These are phyloP conservation scores for Knufia fluminis DNA, from an alignment of 2,329 filamentous ascomycete species.

Conservation along the genomic window DNA sequence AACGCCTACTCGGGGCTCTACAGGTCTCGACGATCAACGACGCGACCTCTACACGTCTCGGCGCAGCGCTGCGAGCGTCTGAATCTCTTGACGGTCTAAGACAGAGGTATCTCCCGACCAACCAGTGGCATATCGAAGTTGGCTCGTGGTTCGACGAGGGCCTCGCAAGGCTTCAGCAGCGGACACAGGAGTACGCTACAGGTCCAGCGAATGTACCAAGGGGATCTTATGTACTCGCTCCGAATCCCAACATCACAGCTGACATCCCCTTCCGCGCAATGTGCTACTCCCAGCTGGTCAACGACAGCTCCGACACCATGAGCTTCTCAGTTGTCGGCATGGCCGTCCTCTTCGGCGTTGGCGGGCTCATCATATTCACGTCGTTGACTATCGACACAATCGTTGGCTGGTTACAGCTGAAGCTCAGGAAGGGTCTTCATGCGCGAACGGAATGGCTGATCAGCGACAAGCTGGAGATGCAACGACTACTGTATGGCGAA, in stretches of 20 bases:
- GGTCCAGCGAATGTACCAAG: slow-evolving; percentile 1
- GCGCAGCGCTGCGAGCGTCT: slow-evolving; percentile 2
- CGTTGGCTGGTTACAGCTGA: slow-evolving; percentile 13
- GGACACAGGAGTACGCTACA: slow-evolving; percentile 5
- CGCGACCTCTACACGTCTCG: neutral
- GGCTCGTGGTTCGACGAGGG: slow-evolving; percentile 11
- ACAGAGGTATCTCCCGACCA: slow-evolving; percentile 3
- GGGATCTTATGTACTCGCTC: slow-evolving; percentile 3
- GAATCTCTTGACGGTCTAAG: neutral
- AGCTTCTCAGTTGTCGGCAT: slow-evolving; percentile 23
- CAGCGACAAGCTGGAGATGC: slow-evolving; percentile 22
- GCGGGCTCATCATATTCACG: slow-evolving; percentile 14
- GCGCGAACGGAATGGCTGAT: slow-evolving; percentile 17
- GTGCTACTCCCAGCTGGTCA: slow-evolving; percentile 20
- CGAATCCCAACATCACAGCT: neutral
- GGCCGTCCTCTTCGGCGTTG: slow-evolving; percentile 20
- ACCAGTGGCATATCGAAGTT: slow-evolving; percentile 13
- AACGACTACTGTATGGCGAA: slow-evolving; percentile 21
- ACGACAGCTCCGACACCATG: slow-evolving; percentile 11
- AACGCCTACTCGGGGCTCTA: neutral
- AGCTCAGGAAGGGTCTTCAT: slow-evolving; percentile 9
- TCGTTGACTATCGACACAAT: slow-evolving; percentile 16
- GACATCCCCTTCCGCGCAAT: slow-evolving; percentile 8
- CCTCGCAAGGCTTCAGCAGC: slow-evolving; percentile 8
- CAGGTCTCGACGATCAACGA: slow-evolving; percentile 2